Evolutionary conservation across 495 filamentous ascomycete genomes (phyloP), one percentile per base, ranked within the genome.

Genomic region (Aspergillus egyptiacus): DNA sequence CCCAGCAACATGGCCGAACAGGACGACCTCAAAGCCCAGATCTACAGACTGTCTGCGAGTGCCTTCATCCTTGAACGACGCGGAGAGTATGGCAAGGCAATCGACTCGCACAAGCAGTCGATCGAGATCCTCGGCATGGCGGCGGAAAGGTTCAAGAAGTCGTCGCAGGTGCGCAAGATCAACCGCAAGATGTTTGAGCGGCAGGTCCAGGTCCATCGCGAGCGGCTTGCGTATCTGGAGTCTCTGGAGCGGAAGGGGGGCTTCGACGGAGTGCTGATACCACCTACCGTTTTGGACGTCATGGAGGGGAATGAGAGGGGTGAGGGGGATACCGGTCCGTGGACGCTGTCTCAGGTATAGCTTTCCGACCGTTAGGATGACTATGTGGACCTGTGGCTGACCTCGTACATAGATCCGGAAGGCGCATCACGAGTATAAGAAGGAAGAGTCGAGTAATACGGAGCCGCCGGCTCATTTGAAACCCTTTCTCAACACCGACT

Each of bases 71-170:
- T 66, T 6, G 14, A 50, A 11, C 23, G 44, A 11, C 54, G 61
- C 18, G 63, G 63, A 7, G 59, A 62, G 18, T 69, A 65, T 23
- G 47, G 59, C n/a, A 65, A 67, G 13, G 68, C 69, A 3, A 67
- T 69, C 28, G 15, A 19, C 18, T 24, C 64, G n/a, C 41, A 58
- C 34, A 57, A 47, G 19, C 46, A 47, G 13, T 42, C 46, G 2
- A 51, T 72, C 15, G 51, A 57, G 0, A 31, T 58, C 15, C 32
- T 58, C 2, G 47, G 36, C 2, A 23, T 38, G 22, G 8, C 40
- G 32, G 46, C 37, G 6, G 33, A 55, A 27, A 55, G 14, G 15
- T 50, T 48, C 42, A 58, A 55, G 36, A 58, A 58, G 25, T 20
- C 35, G 15, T 42, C 38, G 6, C 44, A 44, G 6, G 43, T 48